A percentile compares a stretch with the other conserved stretches of the same genome.
These are phyloP conservation scores for Phytophthora boehmeriae DNA, from an alignment of 352 stramenopile species.

Conservation along the genomic window DNA sequence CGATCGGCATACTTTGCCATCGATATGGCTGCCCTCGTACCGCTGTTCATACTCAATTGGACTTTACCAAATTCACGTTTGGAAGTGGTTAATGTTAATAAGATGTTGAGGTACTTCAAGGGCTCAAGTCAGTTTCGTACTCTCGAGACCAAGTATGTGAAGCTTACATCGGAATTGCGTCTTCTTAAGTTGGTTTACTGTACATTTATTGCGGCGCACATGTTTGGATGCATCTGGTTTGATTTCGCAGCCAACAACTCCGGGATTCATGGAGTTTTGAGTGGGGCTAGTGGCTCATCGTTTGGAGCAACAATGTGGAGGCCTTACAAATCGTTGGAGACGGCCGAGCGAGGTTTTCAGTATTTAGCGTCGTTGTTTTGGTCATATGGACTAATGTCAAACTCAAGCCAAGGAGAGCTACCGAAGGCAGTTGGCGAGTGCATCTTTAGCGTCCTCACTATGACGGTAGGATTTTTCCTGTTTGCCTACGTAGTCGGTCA, in stretches of 20 bases:
- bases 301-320: slow-evolving; percentile 47
- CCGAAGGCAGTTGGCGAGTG: slow-evolving; percentile 54
- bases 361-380: slow-evolving; percentile 61
- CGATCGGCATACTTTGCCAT: slow-evolving; percentile 44
- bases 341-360: slow-evolving; percentile 34
- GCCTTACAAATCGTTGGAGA: slow-evolving; percentile 25
- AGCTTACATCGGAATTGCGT: slow-evolving; percentile 51
- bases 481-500: slow-evolving; percentile 69
- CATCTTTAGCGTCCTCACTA: slow-evolving; percentile 60
- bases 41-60: slow-evolving; percentile 56
- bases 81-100: slow-evolving; percentile 63
- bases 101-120: slow-evolving; percentile 62
- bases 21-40: slow-evolving; percentile 48
- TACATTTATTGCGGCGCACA: slow-evolving; percentile 55
- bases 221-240: slow-evolving; percentile 67
- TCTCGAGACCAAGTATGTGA: slow-evolving; percentile 60
- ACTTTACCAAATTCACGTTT: slow-evolving; percentile 12
- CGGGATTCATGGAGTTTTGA: slow-evolving; percentile 36
- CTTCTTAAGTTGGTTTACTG: slow-evolving; percentile 65
- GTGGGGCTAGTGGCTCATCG: slow-evolving; percentile 16
- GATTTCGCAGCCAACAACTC: slow-evolving; percentile 60
- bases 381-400: slow-evolving; percentile 62
- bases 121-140: slow-evolving; percentile 47
- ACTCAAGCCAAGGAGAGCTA: slow-evolving; percentile 55
- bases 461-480: slow-evolving; percentile 67